These are phyloP conservation scores for Lagenidium giganteum DNA, from an alignment of 352 stramenopile species.

Conservation along the genomic window DNA sequence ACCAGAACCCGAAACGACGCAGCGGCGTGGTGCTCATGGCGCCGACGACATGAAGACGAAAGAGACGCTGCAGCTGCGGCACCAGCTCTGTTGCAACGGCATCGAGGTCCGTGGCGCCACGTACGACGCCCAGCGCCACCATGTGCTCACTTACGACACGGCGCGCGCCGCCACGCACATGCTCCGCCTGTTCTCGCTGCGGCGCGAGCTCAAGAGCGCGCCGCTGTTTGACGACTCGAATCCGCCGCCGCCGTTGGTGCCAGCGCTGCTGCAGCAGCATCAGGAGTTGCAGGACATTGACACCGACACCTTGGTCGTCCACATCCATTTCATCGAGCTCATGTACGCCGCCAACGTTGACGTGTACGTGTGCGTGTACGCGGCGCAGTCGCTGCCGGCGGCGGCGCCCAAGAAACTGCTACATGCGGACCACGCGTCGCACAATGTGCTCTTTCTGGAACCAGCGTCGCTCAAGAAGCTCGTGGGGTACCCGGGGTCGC, in stretches of 20 bases:
- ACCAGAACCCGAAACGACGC: too few species aligned
- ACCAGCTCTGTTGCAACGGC: constrained; percentile 42
- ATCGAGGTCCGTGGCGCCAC: constrained; percentile 30
- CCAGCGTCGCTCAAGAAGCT: constrained; percentile 34
- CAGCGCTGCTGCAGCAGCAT: neutral
- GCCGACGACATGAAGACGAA: too few species aligned
- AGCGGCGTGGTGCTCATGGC: too few species aligned
- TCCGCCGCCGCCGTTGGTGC: neutral
- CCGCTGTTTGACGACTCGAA: constrained; percentile 23
- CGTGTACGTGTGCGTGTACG: constrained; percentile 51
- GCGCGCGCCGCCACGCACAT: constrained; percentile 22
- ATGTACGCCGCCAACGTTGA: too few species aligned
- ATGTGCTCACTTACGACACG: constrained; percentile 47
- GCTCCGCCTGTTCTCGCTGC: constrained; percentile 50
- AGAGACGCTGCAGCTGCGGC: constrained; percentile 59
- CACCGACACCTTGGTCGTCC: too few species aligned
- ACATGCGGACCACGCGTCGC: neutral
- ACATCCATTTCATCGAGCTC: too few species aligned
- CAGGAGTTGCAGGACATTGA: too few species aligned
- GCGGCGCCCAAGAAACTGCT: too few species aligned
- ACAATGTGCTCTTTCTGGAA: constrained; percentile 41
- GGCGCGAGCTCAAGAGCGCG: constrained; percentile 39
- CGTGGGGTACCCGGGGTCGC: constrained; percentile 28
- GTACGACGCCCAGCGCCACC: constrained; percentile 50
- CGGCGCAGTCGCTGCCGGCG: constrained; percentile 3